Evolutionary conservation across 2,329 filamentous ascomycete species (phyloP).

Genomic region (Coniochaeta ligniaria): DNA sequence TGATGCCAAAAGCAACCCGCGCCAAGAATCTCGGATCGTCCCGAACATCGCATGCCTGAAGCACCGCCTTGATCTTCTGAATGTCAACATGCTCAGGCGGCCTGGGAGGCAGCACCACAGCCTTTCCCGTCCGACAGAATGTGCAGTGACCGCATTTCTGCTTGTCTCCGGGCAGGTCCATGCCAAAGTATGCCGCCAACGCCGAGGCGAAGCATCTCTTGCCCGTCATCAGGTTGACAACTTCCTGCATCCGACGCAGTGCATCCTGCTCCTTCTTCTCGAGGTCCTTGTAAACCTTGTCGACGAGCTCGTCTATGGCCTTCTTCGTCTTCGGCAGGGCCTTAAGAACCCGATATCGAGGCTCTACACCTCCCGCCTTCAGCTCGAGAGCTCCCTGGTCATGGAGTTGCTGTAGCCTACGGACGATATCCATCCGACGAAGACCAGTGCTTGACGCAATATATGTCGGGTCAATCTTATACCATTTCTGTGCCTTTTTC

Average conservation of each 20-base stretch:
- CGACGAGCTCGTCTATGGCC: slow-evolving; percentile 36
- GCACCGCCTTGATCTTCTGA: slow-evolving; percentile 30
- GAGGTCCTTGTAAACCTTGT: slow-evolving; percentile 42
- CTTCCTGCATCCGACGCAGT: slow-evolving; percentile 38
- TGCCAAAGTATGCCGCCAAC: slow-evolving; percentile 52
- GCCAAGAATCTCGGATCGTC: slow-evolving; percentile 55
- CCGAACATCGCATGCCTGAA: slow-evolving; percentile 34
- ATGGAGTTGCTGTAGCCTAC: slow-evolving; percentile 46
- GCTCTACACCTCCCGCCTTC: slow-evolving; percentile 41
- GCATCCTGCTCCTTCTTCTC: slow-evolving; percentile 45
- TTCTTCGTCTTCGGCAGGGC: slow-evolving; percentile 31
- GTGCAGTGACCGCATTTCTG: slow-evolving; percentile 49
- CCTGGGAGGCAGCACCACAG: slow-evolving; percentile 29
- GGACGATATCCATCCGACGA: slow-evolving; percentile 39
- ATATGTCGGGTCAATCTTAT: slow-evolving; percentile 40
- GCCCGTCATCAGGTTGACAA: slow-evolving; percentile 47
- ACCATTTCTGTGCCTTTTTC: slow-evolving; percentile 29
- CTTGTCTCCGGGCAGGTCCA: slow-evolving; percentile 34
- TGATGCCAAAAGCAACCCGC: slow-evolving; percentile 54
- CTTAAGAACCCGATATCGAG: slow-evolving; percentile 44
- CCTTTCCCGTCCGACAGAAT: slow-evolving; percentile 31
- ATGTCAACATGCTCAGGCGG: slow-evolving; percentile 30
- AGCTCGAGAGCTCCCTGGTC: slow-evolving; percentile 42
- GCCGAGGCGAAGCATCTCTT: slow-evolving; percentile 41
- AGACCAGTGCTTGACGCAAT: slow-evolving; percentile 24